These are phyloP conservation scores for Colletotrichum theobromicola DNA, from an alignment of 2,329 filamentous ascomycete species.

Conservation along the genomic window DNA sequence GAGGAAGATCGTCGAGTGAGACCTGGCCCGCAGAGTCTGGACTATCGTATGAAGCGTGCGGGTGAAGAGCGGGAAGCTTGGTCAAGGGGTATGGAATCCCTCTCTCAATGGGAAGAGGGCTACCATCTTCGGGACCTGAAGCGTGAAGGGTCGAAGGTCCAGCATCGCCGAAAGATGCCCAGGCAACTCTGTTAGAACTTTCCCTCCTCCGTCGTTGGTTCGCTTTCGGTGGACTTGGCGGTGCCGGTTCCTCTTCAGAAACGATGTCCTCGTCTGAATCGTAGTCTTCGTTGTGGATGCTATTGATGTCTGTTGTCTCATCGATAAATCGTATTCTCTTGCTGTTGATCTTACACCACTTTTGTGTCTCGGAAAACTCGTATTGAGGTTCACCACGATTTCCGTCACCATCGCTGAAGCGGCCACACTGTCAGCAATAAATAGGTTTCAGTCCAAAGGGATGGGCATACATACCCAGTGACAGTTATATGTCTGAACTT, in stretches of 20 bases:
- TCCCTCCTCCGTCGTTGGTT: background rate
- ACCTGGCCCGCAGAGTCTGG: background rate
- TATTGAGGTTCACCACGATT: background rate
- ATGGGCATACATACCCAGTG: background rate
- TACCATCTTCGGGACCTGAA: background rate
- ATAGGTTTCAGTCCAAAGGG: too few relatives aligned
- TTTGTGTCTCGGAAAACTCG: background rate
- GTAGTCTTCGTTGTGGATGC: background rate
- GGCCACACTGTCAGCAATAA: background rate
- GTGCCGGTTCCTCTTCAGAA: background rate
- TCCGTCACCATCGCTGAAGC: background rate
- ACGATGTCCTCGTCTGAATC: background rate
- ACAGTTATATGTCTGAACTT: conserved; percentile 5
- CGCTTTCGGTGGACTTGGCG: background rate
- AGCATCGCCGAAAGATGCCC: background rate
- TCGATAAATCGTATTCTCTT: conserved; percentile 10
- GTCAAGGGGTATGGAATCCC: background rate
- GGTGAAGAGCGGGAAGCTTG: background rate
- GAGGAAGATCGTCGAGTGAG: background rate
- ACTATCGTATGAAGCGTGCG: background rate
- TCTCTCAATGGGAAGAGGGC: background rate
- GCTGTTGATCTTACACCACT: background rate
- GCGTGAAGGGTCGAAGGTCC: accelerated
- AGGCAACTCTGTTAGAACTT: background rate
- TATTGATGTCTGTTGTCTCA: conserved; percentile 3